A percentile compares a stretch with the other conserved stretches of the same genome.
Conservation (phyloP, 192 early-diverging fungal species). For the Radiomyces spectabilis region DNA sequence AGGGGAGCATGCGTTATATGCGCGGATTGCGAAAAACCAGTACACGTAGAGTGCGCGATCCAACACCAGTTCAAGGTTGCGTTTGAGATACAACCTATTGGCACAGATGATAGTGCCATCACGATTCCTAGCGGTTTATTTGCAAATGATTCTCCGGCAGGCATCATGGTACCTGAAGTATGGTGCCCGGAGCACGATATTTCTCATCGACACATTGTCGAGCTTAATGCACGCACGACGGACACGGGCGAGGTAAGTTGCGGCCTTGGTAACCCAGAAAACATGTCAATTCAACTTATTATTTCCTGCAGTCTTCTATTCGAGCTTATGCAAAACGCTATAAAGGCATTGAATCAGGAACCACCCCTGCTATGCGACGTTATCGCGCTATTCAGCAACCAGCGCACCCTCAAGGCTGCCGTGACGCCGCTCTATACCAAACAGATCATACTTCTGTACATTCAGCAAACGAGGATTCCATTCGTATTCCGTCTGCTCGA, state of each 20-base stretch:
- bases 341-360: constrained; percentile 25
- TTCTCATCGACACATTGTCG: constrained; percentile 22
- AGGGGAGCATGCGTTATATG: constrained; percentile 36
- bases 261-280: not conserved
- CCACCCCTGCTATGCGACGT: constrained; percentile 37
- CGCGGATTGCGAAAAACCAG: constrained; percentile 29
- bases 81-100: constrained; percentile 35
- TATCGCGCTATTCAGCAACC: constrained; percentile 10
- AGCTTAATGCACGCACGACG: constrained; percentile 2
- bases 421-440: too few relatives aligned
- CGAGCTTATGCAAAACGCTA: constrained; percentile 30
- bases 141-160: constrained; percentile 11
- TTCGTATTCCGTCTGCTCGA: too few relatives aligned
- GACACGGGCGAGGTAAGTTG: too few relatives aligned
- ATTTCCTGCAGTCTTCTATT: constrained; percentile 4
- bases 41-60: constrained; percentile 45
- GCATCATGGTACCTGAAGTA: constrained; percentile 36
- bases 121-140: constrained; percentile 14
- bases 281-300: constrained; percentile 11
- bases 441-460: too few relatives aligned
- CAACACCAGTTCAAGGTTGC: constrained; percentile 30
- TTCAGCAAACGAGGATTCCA: constrained; percentile 1
- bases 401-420: not conserved
- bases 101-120: too few relatives aligned
- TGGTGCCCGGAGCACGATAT: constrained; percentile 41